These are phyloP conservation scores for Graphilbum ipis-grandicollis DNA, from an alignment of 2,329 filamentous ascomycete species.

Conservation along the genomic window DNA sequence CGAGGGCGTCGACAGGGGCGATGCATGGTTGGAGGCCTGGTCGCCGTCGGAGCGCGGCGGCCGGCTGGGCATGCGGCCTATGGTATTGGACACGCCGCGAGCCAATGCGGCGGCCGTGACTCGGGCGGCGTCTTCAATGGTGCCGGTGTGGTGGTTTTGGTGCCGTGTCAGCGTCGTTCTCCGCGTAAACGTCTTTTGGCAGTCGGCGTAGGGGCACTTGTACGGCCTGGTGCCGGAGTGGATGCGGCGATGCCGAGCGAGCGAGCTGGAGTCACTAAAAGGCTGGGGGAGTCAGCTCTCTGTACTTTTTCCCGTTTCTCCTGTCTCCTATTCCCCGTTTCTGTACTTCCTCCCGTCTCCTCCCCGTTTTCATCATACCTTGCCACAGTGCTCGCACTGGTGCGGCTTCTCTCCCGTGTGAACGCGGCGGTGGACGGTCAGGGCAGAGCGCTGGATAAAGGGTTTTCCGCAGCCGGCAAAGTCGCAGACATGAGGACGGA, in stretches of 20 bases:
- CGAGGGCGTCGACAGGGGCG: slow-evolving; percentile 65
- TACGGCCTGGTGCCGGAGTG: slow-evolving; percentile 93
- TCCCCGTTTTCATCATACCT: slow-evolving; percentile 48
- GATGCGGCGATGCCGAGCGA: slow-evolving; percentile 84
- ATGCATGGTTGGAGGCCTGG: slow-evolving; percentile 52
- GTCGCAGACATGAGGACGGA: slow-evolving; percentile 84
- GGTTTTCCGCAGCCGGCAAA: slow-evolving; percentile 79
- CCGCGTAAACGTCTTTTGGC: slow-evolving; percentile 95
- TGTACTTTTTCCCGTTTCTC: no score
- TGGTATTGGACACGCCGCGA: slow-evolving; percentile 20
- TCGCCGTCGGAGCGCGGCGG: slow-evolving; percentile 47
- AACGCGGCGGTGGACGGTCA: slow-evolving; percentile 89
- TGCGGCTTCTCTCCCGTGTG: slow-evolving; percentile 98
- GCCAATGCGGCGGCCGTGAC: slow-evolving; percentile 78
- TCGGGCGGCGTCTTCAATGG: slow-evolving; percentile 80
- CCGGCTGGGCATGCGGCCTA: slow-evolving; percentile 18
- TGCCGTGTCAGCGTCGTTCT: slow-evolving; percentile 89
- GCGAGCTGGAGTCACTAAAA: slow-evolving; percentile 89
- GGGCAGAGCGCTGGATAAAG: slow-evolving; percentile 89
- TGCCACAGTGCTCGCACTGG: slow-evolving; percentile 90
- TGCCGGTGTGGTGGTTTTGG: slow-evolving; percentile 90
- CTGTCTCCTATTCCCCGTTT: no score
- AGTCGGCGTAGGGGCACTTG: slow-evolving; percentile 93
- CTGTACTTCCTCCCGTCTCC: no score
- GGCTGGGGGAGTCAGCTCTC: slow-evolving; percentile 53